Evolutionary conservation across 2,329 filamentous ascomycete genomes (phyloP).

Genomic region (Cercospora brassicicola): DNA sequence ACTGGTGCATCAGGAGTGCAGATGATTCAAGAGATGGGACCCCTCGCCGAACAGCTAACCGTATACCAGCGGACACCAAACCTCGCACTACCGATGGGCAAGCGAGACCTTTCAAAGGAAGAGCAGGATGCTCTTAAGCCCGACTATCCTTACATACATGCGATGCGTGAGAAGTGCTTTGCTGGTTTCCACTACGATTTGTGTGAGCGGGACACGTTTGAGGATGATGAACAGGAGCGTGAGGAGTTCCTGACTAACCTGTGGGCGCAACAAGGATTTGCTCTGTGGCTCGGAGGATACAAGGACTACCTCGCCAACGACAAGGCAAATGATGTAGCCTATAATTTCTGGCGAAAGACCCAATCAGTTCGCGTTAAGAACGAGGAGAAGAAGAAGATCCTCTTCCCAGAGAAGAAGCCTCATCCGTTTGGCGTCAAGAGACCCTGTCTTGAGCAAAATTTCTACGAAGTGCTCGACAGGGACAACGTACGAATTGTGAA

Average conservation of each 20-base stretch:
- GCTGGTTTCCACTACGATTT: conserved; percentile 62
- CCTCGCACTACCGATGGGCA: conserved; percentile 62
- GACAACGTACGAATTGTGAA: conserved; percentile 48
- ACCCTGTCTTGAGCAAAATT: conserved; percentile 50
- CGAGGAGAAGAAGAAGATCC: conserved; percentile 47
- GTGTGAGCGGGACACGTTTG: conserved; percentile 55
- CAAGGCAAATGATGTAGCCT: conserved; percentile 47
- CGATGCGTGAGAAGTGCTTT: conserved; percentile 55
- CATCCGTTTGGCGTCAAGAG: conserved; percentile 52
- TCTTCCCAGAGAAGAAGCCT: conserved; percentile 48
- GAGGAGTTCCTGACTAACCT: conserved; percentile 47
- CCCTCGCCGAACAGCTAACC: conserved; percentile 44
- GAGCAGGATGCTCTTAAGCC: conserved; percentile 52
- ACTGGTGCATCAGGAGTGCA: conserved; percentile 67
- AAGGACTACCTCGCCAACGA: conserved; percentile 41
- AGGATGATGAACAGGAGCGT: conserved; percentile 45
- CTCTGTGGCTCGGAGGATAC: conserved; percentile 36
- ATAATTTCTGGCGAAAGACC: conserved; percentile 51
- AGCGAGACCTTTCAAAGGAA: conserved; percentile 49
- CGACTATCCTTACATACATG: conserved; percentile 52
- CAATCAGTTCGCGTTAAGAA: conserved; percentile 46
- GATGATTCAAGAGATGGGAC: conserved; percentile 58
- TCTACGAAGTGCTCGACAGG: conserved; percentile 49
- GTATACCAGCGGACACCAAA: conserved; percentile 70
- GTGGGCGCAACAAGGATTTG: conserved; percentile 41